phyloP scores from a whole-genome alignment of 2,329 filamentous ascomycete genomes.

The Aspergillus luchuensis region DNA sequence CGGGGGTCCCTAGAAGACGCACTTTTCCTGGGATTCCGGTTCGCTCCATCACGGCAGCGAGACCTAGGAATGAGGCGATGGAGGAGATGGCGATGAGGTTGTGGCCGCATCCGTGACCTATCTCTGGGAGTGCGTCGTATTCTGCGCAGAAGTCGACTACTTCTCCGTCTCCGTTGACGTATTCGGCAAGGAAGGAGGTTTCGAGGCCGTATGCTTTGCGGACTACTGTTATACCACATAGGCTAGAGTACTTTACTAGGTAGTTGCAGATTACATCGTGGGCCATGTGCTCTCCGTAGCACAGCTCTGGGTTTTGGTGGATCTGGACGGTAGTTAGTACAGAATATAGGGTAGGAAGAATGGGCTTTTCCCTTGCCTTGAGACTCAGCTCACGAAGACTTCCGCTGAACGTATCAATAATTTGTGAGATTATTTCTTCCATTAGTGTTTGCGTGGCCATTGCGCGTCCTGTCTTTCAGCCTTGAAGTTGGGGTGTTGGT shows the following conservation, averaged over 20 bases:
- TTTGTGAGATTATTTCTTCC: too few species aligned
- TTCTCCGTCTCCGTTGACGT: slow-evolving; percentile 4
- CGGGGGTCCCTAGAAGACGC: slow-evolving; percentile 31
- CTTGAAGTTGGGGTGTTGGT: too few species aligned
- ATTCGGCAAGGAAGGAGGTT: slow-evolving; percentile 6
- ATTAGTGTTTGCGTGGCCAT: too few species aligned
- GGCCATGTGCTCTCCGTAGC: neutral
- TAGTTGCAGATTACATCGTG: slow-evolving; percentile 3
- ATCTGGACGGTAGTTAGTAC: slow-evolving; percentile 16
- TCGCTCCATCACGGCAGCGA: neutral
- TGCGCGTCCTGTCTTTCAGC: too few species aligned
- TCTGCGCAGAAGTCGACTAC: slow-evolving; percentile 25
- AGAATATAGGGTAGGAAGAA: too few species aligned
- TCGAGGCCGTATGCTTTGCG: neutral
- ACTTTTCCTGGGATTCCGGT: slow-evolving; percentile 18
- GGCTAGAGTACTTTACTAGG: neutral
- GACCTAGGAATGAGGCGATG: slow-evolving; percentile 20
- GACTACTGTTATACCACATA: neutral
- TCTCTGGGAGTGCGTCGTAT: slow-evolving; percentile 34
- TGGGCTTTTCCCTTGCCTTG: too few species aligned
- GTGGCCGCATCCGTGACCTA: slow-evolving; percentile 32
- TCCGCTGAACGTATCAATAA: too few species aligned
- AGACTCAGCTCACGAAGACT: too few species aligned
- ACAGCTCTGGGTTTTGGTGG: slow-evolving; percentile 3
- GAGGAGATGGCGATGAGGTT: slow-evolving; percentile 26